A percentile compares a stretch with the other conserved stretches of the same genome.
Evolutionary conservation across 148 eudicot species (phyloP).

Genomic region (Amaranthus palmeri): DNA sequence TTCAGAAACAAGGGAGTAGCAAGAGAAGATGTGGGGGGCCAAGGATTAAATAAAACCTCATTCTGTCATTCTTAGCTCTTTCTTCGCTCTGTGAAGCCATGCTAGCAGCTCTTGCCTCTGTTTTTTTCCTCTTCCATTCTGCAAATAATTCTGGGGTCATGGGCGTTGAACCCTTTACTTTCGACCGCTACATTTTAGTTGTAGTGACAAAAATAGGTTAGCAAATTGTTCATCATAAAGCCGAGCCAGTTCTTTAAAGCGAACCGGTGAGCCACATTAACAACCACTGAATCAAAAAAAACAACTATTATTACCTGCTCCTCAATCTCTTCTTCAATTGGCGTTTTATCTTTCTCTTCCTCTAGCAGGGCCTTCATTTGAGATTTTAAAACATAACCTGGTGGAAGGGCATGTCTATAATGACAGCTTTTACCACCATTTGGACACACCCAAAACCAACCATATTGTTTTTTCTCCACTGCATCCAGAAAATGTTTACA

Average conservation of each 20-base stretch:
- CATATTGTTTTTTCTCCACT: constrained; percentile 94
- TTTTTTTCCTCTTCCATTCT: constrained; percentile 77
- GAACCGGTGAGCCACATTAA: neutral
- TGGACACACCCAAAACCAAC: constrained; percentile 99
- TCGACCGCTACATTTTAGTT: constrained; percentile 48
- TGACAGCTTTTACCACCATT: constrained; percentile 89
- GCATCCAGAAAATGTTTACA: constrained; percentile 92
- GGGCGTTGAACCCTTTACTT: constrained; percentile 58
- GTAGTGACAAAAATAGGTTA: constrained; percentile 9
- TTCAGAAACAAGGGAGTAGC: neutral
- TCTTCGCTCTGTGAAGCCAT: constrained; percentile 72
- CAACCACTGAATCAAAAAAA: neutral
- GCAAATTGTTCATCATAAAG: neutral
- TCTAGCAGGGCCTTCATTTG: constrained; percentile 96
- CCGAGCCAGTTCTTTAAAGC: neutral
- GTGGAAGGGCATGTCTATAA: constrained; percentile 94
- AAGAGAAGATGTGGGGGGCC: neutral
- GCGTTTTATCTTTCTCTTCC: constrained; percentile 71
- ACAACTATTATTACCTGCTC: constrained; percentile 48
- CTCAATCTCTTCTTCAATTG: constrained; percentile 88
- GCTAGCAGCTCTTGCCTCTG: constrained; percentile 53
- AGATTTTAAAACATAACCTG: constrained; percentile 87
- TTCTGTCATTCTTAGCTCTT: constrained; percentile 85
- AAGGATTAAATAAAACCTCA: constrained; percentile 49
- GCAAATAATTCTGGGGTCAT: constrained; percentile 63